phyloP scores from a whole-genome alignment of 192 early-diverging fungal species.

The Phycomyces nitens region DNA sequence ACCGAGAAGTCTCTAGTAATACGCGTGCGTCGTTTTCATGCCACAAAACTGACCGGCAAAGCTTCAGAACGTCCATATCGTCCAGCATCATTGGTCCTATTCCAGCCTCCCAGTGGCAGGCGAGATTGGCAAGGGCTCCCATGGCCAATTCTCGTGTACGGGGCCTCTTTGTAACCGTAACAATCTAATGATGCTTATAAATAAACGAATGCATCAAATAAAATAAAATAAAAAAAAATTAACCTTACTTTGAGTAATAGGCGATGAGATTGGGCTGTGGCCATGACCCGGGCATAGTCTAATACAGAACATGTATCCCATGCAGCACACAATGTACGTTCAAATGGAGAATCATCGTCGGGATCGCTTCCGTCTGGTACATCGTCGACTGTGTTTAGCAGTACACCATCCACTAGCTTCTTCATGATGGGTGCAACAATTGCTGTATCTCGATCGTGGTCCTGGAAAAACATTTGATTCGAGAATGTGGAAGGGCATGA shows the following conservation, averaged over 20 bases:
- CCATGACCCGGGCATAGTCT: conserved; percentile 25
- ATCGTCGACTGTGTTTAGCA: conserved; percentile 4
- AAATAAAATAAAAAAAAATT: not conserved
- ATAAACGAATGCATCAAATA: not conserved
- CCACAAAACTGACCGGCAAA: conserved; percentile 24
- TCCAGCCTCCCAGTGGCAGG: conserved; percentile 31
- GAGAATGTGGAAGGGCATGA: not conserved
- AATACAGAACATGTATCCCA: conserved; percentile 31
- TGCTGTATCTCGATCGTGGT: conserved; percentile 5
- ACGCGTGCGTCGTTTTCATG: conserved; percentile 28
- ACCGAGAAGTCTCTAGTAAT: conserved; percentile 27
- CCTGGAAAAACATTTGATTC: not conserved
- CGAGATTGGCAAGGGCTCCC: conserved; percentile 35
- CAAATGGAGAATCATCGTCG: conserved; percentile 32
- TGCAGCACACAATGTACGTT: conserved; percentile 28
- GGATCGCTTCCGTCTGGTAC: not conserved
- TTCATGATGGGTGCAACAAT: conserved; percentile 21
- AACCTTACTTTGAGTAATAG: conserved; percentile 27
- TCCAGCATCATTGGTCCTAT: conserved; percentile 19
- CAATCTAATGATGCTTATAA: conserved; percentile 16
- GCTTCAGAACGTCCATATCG: conserved; percentile 27
- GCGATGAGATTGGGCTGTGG: conserved; percentile 18
- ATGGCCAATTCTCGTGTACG: conserved; percentile 34
- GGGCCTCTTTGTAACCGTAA: conserved; percentile 22
- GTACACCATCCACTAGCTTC: conserved; percentile 20